phyloP scores from a whole-genome alignment of 768 basidiomycete species.

The Lentinula detonsa region DNA sequence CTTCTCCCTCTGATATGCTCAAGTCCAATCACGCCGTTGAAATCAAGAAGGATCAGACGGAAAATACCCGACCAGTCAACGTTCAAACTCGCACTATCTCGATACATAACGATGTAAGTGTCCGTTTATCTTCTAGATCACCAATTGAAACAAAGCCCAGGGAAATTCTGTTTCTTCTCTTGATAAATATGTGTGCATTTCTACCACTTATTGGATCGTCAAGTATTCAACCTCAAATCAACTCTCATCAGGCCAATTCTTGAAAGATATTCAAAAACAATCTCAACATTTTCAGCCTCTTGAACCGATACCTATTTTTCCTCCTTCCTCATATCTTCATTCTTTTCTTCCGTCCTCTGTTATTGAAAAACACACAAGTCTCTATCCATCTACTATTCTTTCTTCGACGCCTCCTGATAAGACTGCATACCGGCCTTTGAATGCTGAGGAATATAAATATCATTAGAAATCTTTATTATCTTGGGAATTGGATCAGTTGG shows the following conservation, averaged over 20 bases:
- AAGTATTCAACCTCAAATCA: not conserved
- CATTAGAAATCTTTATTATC: conserved; percentile 40
- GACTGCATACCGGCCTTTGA: conserved; percentile 19
- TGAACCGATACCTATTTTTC: conserved; percentile 36
- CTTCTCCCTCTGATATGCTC: conserved; percentile 27
- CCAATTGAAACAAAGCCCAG: not conserved
- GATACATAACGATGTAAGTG: not conserved
- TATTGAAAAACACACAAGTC: conserved; percentile 22
- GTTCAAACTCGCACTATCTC: not conserved
- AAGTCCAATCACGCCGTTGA: conserved; percentile 10
- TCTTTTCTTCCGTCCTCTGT: conserved; percentile 32
- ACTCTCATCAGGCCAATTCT: conserved; percentile 35
- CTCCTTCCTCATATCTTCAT: conserved; percentile 32
- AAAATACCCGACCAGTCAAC: not conserved
- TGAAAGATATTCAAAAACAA: conserved; percentile 43
- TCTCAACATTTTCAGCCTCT: conserved; percentile 34
- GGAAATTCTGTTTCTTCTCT: conserved; percentile 16
- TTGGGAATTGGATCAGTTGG: conserved; percentile 39
- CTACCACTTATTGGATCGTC: not conserved
- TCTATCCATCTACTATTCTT: conserved; percentile 13
- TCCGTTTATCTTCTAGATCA: not conserved
- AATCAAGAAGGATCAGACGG: conserved; percentile 9
- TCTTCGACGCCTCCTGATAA: conserved; percentile 19
- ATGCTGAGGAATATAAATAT: conserved; percentile 24
- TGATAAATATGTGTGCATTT: conserved; percentile 38